phyloP scores from a whole-genome alignment of 805 yeast species.

The Saccharomycopsis amapae region DNA sequence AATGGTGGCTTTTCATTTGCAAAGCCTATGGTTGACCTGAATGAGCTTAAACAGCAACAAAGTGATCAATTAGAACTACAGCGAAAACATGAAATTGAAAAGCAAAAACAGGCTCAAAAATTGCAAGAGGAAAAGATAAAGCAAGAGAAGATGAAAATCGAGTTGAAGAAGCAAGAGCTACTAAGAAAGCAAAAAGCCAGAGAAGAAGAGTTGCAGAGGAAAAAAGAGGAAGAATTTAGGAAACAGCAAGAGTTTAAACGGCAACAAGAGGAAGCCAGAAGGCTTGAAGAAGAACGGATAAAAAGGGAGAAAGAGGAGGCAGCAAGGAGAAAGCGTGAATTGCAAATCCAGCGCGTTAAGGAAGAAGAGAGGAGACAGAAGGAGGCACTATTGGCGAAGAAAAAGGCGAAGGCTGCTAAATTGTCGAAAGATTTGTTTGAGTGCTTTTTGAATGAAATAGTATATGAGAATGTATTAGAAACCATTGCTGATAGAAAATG shows the following conservation, averaged over 20 bases:
- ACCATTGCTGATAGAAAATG: conserved; percentile 39
- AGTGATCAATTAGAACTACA: no score
- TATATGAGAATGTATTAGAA: conserved; percentile 30
- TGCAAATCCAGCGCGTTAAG: not conserved
- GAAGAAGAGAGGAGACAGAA: conserved; percentile 14
- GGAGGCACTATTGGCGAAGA: not conserved
- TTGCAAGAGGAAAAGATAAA: not conserved
- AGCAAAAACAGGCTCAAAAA: not conserved
- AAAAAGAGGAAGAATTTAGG: not conserved
- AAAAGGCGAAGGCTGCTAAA: conserved; percentile 27
- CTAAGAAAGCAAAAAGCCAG: not conserved
- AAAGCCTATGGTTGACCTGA: no score
- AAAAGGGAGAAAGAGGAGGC: conserved; percentile 11
- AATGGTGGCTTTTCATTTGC: not conserved
- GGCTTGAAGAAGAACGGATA: conserved; percentile 12
- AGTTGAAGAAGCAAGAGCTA: conserved; percentile 12
- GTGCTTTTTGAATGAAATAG: conserved; percentile 17
- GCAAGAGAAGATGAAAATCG: not conserved
- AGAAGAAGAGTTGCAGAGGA: conserved; percentile 5
- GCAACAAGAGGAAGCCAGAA: conserved; percentile 14
- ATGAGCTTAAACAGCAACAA: no score
- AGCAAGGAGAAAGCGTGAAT: not conserved
- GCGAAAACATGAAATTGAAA: not conserved
- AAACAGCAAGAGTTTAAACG: conserved; percentile 4
- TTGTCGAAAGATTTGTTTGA: conserved; percentile 25